Evolutionary conservation across 352 stramenopile genomes (phyloP), one percentile per base, ranked within the genome.

Genomic region (Pelagophyceae sp.): DNA sequence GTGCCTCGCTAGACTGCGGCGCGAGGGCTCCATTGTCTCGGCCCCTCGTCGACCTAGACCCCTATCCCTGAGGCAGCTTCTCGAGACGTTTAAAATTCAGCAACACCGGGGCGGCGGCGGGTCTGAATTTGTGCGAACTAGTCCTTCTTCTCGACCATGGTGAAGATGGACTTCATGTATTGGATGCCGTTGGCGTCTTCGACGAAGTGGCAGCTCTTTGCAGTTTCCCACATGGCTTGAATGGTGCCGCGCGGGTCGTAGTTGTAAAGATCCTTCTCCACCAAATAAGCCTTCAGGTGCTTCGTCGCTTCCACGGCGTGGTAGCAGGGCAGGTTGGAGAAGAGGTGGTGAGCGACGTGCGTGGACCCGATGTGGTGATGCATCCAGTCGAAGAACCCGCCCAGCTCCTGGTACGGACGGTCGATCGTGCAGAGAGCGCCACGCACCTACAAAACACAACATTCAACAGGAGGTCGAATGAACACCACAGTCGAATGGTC

Each of bases 251-350:
- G 96, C 1, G 88, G 82, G 82, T 98, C 93, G 83, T 97, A 97
- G 81, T 95, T 94, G 81, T 91, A 90, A 72, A 92, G 81, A 76
- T 82, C 85, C 78, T 85, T 85, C 17, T 85, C 85, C 80, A 92
- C 93, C 61, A 98, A 84, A 70, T 93, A 87, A 15, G 87, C 92
- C 85, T 95, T 94, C 76, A 99, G 90, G 65, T 91, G 90, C 58
- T 92, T 83, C 15, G 95, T 98, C 19, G 96, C 96, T 77, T 98
- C 93, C 74, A 93, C 81, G 17, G 94, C 95, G 85, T 98, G 93
- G 89, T 98, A 99, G 83, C 97, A 98, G 25, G 96, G 96, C 92
- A 99, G 98, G 87, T 98, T 97, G 82, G 94, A 96, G 84, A 98
- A 98, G 71, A 99, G 91, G 85, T 99, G 96, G 86, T 99, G 96